Percentiles rank a stretch among this genome's conserved stretches.
Evolutionary conservation across 106 monocot species (phyloP).

Genomic region (Dendrobium huoshanense): DNA sequence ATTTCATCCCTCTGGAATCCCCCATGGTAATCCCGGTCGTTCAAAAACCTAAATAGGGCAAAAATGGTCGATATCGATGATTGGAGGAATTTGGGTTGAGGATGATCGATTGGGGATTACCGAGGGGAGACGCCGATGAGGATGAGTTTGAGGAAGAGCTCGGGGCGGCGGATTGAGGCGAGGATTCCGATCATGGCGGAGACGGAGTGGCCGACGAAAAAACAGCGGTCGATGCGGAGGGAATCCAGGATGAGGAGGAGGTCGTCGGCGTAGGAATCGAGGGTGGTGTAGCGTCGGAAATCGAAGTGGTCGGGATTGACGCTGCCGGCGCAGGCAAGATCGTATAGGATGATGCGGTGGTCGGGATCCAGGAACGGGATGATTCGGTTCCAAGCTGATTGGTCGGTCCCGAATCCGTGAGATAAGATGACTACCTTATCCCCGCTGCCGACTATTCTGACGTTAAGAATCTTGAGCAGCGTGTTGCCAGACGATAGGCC

Average conservation of each 20-base stretch:
- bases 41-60: conserved; percentile 49
- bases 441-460: conserved; percentile 62
- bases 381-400: conserved; percentile 84
- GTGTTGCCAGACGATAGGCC: neutral
- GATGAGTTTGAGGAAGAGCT: conserved; percentile 76
- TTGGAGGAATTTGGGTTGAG: neutral
- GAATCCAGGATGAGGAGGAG: conserved; percentile 70
- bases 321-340: conserved; percentile 92
- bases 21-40: conserved; percentile 80
- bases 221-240: conserved; percentile 59
- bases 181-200: conserved; percentile 97
- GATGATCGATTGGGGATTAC: conserved; percentile 10
- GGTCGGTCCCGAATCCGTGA: conserved; percentile 97
- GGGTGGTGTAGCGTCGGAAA: conserved; percentile 75
- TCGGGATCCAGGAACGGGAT: conserved; percentile 69
- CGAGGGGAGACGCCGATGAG: conserved; percentile 84
- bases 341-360: conserved; percentile 76
- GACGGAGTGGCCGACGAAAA: conserved; percentile 86
- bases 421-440: conserved; percentile 61
- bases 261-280: conserved; percentile 88
- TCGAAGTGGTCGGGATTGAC: conserved; percentile 99
- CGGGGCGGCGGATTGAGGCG: conserved; percentile 66
- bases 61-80: neutral
- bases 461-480: conserved; percentile 83
- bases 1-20: conserved; percentile 71